Conservation (phyloP, 2,329 filamentous ascomycete genomes). For the Paramyrothecium sp. region DNA sequence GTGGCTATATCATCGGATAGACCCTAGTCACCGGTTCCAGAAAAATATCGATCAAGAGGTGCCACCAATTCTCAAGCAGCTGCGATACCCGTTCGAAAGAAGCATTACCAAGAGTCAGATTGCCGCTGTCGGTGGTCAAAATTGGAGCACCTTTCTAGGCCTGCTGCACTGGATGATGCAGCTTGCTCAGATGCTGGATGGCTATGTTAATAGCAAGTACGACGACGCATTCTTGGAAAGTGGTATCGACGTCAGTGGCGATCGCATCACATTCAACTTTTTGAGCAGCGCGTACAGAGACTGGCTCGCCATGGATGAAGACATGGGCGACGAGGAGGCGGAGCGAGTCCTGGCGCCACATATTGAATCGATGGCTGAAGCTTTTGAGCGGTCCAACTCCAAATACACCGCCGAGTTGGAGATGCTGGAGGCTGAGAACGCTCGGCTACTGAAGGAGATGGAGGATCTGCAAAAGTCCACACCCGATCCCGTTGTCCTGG, state of each 20-base stretch:
- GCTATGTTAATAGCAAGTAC: slow-evolving; percentile 75
- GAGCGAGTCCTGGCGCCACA: slow-evolving; percentile 79
- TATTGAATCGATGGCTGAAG: slow-evolving; percentile 79
- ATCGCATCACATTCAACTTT: slow-evolving; percentile 94
- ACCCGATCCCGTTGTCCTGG: slow-evolving; percentile 78
- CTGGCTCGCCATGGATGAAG: slow-evolving; percentile 90
- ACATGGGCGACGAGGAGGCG: slow-evolving; percentile 81
- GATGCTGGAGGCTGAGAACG: slow-evolving; percentile 82
- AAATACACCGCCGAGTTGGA: slow-evolving; percentile 82
- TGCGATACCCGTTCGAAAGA: slow-evolving; percentile 92
- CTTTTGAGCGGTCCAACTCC: slow-evolving; percentile 82
- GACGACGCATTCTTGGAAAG: slow-evolving; percentile 87
- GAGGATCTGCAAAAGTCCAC: slow-evolving; percentile 85
- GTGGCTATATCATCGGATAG: slow-evolving; percentile 94
- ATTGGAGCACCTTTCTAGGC: slow-evolving; percentile 93
- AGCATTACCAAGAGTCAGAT: slow-evolving; percentile 97
- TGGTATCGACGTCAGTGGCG: slow-evolving; percentile 82
- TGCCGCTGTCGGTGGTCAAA: slow-evolving; percentile 90
- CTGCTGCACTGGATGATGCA: slow-evolving; percentile 99
- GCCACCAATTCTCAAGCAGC: slow-evolving; percentile 84
- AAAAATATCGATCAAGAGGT: slow-evolving; percentile 96
- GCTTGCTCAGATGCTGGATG: slow-evolving; percentile 87
- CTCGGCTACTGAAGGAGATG: slow-evolving; percentile 78
- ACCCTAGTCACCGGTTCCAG: slow-evolving; percentile 88
- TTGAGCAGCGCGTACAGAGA: slow-evolving; percentile 86